Base-by-base conservation (phyloP, 805 yeast species). In the Kodamaea nitidulidarum region DNA sequence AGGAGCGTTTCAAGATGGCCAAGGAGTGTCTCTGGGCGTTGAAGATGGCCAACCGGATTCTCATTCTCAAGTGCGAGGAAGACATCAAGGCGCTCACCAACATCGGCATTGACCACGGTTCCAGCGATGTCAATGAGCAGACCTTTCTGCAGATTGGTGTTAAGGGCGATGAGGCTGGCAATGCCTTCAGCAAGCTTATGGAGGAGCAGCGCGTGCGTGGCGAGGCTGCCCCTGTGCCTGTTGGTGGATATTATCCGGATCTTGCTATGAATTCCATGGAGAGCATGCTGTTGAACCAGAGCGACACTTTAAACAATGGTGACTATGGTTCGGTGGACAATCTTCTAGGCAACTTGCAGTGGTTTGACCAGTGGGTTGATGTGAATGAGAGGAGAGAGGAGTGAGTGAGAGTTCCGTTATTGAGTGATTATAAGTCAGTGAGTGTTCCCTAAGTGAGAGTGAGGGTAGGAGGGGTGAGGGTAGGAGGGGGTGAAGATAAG, bases 11-110 rank as follows among this genome's bases (percentile, higher is more conserved):
- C 48, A 64, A 60, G 38, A 79, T 79, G 85, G 74, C 72, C 9
- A 64, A 68, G 32, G 84, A 79, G 51, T 75, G 81, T 49, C 49
- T 76, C n/a, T 80, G 84, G 85, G 78, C 75, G 2, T 49, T 80
- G 30, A 76, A 76, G 44, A 73, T 71, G 65, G 58, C 76, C 42
- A 77, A 76, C 49, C 75, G 72, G 43, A 67, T 78, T 48, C 56
- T 73, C 33, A 56, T 70, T n/a, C 55, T 74, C 36, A 58, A 76
- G 34, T 56, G 75, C 38, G 54, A 64, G 33, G 70, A 70, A 38
- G 63, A 74, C n/a, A 53, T 65, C 7, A 44, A 54, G 8, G 51
- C 52, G 1, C 54, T 80, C 35, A 50, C 48, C 3, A 55, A 50
- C 3, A 58, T 73, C 15, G 82, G 82, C 1, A 64, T 67, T 3